Conservation (phyloP, 2,329 filamentous ascomycete species). For the Ceratocystis lukuohia region DNA sequence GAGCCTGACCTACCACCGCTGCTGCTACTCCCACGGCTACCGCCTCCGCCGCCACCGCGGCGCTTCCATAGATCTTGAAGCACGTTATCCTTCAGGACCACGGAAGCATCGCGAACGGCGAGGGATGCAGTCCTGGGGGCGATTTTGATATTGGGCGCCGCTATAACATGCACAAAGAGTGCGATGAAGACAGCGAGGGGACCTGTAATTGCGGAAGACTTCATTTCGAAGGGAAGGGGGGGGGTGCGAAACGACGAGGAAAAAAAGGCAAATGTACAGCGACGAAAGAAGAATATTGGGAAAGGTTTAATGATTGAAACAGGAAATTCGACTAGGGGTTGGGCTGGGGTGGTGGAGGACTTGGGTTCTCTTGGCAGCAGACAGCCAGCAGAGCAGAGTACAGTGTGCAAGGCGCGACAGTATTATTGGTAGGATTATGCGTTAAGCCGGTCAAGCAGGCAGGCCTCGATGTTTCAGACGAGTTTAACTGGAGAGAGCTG, state of each 20-base stretch:
- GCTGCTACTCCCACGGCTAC: conserved; percentile 32
- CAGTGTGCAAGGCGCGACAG: too few relatives aligned
- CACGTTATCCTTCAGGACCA: neutral
- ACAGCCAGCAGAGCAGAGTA: too few relatives aligned
- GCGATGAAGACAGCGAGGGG: conserved; percentile 10
- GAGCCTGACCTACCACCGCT: too few relatives aligned
- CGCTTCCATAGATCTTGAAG: conserved; percentile 38
- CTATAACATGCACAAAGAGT: conserved; percentile 23
- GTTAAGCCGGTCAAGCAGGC: too few relatives aligned
- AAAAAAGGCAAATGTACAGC: neutral
- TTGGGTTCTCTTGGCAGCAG: too few relatives aligned
- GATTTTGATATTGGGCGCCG: conserved; percentile 22
- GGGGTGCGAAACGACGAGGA: neutral
- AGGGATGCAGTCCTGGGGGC: neutral
- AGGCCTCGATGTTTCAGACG: too few relatives aligned
- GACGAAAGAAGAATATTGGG: neutral
- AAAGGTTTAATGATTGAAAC: neutral
- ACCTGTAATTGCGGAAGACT: neutral
- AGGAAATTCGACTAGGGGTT: neutral
- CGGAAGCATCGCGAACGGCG: neutral
- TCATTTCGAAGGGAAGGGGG: conserved; percentile 1
- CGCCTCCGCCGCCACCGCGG: conserved; percentile 45
- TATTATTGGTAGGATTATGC: too few relatives aligned
- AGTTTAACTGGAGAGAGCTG: too few relatives aligned
- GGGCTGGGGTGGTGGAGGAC: too few relatives aligned